These are phyloP conservation scores for Sarcomyxa edulis DNA, from an alignment of 768 basidiomycete genomes.

Conservation along the genomic window DNA sequence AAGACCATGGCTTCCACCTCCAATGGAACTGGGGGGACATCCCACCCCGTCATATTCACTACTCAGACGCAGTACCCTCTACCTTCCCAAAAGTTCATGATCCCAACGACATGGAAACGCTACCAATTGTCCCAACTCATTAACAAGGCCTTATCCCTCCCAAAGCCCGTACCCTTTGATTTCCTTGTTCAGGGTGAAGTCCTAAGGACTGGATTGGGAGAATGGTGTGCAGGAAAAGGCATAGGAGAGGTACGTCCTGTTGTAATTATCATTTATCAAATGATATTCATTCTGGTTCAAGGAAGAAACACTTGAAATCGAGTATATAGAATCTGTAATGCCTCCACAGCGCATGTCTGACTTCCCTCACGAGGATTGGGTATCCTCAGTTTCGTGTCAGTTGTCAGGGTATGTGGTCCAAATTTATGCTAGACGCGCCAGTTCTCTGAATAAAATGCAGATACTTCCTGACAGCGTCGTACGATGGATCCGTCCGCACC, in stretches of 20 bases:
- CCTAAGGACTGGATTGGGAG: slow-evolving; percentile 61
- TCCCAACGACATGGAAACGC: slow-evolving; percentile 86
- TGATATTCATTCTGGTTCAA: slow-evolving; percentile 19
- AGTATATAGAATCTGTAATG: slow-evolving; percentile 86
- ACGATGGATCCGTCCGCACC: slow-evolving; percentile 70
- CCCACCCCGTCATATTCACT: slow-evolving; percentile 64
- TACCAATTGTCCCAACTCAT: slow-evolving; percentile 96
- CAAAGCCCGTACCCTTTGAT: slow-evolving; percentile 84
- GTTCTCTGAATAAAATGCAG: slow-evolving; percentile 27
- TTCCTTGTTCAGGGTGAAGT: slow-evolving; percentile 86
- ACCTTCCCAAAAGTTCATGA: slow-evolving; percentile 87
- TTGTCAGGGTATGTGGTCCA: slow-evolving; percentile 40
- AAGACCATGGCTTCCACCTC: slow-evolving; percentile 12
- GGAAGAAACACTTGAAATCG: slow-evolving; percentile 90
- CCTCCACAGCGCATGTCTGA: slow-evolving; percentile 80
- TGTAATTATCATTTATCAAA: slow-evolving; percentile 1
- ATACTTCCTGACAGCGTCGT: slow-evolving; percentile 72
- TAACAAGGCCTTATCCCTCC: slow-evolving; percentile 82
- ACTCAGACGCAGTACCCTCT: slow-evolving; percentile 71
- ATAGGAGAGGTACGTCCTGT: slow-evolving; percentile 56
- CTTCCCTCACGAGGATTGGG: slow-evolving; percentile 91
- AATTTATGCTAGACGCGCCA: background rate
- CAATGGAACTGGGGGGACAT: slow-evolving; percentile 13
- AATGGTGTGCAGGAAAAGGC: slow-evolving; percentile 69
- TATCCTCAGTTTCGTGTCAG: slow-evolving; percentile 70